Base-by-base conservation (phyloP, 1,139 yeast genomes). In the Saccharomyces hybrid region DNA sequence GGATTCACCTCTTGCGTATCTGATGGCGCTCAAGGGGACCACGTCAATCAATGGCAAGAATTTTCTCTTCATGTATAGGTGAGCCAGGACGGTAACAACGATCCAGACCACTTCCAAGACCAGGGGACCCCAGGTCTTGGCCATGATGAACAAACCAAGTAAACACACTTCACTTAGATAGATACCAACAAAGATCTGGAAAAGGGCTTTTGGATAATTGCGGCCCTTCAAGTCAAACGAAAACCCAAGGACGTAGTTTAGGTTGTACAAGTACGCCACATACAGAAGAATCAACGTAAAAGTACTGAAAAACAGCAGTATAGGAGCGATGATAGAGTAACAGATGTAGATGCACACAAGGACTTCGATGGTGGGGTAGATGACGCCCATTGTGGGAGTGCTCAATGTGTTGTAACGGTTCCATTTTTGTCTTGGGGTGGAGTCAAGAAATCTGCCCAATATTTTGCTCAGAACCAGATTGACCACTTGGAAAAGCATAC, bases 281-380 rank as follows among this genome's bases (percentile, higher is more conserved):
- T 83, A 80, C 34, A 82, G 74, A 58, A 87, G 71, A 4, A 74
- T 66, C 47, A 88, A 74, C 3, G 88, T 80, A 57, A 85, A 70
- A 2, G 85, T 73, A 29, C 88, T 76, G 67, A 87, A 85, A 1
- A 87, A 63, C 28, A 88, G 72, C 5, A 90, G 80, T 51, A 88
- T 64, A 7, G 97, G 96, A 1, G 96, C 82, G 31, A 90, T 83
- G 14, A 89, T 78, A 1, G 90, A 78, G 64, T 88, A 89, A 1
- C 85, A 82, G 26, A 90, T 65, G 2, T 87, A 85, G 55, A 90
- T 84, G 13, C 86, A 80, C 1, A 84, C 85, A 64, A 86, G 76
- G 28, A 87, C 81, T 46, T 95, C 85, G 55, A 82, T 80, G 0
- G 80, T 76, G 0, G 96, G 95, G 64, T 85, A 89, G 1, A 79